Percentiles rank a stretch among this genome's conserved stretches.
Conservation (phyloP, 306 rosid species). For the Fagus crenata region DNA sequence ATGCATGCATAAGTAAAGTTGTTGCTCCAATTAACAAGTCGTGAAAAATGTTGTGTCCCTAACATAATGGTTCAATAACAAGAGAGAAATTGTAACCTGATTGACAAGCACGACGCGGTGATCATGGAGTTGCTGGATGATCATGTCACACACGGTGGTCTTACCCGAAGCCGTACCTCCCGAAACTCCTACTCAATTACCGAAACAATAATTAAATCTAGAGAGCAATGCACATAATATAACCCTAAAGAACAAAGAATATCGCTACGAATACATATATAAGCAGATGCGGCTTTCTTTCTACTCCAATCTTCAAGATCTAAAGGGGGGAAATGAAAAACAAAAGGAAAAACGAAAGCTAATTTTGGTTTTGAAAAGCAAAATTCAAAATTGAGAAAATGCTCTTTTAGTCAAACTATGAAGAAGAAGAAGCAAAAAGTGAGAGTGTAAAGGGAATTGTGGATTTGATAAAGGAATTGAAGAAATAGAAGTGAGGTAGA, state of each 20-base stretch:
- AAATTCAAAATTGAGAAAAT: too few species aligned
- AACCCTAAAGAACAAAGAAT: background rate
- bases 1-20: background rate
- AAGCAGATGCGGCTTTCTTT: background rate
- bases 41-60: background rate
- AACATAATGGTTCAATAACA: background rate
- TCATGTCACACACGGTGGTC: slow-evolving; percentile 98
- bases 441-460: background rate
- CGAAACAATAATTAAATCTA: background rate
- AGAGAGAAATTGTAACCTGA: slow-evolving; percentile 52
- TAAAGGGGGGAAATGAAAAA: background rate
- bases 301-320: background rate
- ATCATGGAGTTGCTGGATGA: slow-evolving; percentile 97
- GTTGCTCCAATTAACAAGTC: background rate
- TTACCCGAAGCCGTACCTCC: slow-evolving; percentile 99
- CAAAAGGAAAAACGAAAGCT: too few species aligned
- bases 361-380: too few species aligned
- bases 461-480: background rate
- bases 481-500: background rate
- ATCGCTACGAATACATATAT: background rate
- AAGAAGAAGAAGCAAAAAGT: background rate
- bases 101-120: slow-evolving; percentile 93
- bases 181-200: slow-evolving; percentile 65
- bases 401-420: too few species aligned
- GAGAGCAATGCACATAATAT: background rate